Evolutionary conservation across 1,139 yeast species (phyloP), one percentile per base, ranked within the genome.

Genomic region (Hansenula lynferdii): DNA sequence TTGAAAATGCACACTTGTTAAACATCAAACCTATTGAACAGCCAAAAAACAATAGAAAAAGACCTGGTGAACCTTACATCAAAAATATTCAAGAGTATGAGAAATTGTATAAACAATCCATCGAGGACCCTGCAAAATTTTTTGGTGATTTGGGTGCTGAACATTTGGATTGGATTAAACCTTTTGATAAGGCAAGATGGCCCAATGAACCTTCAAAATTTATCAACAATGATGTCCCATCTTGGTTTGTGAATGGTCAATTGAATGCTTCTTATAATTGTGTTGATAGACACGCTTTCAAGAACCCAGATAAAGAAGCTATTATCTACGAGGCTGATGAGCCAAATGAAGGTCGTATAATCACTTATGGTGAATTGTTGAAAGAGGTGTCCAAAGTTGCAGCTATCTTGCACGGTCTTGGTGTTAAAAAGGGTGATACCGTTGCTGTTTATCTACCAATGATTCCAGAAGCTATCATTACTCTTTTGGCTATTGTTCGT

Each of bases 381-480:
- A 76, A 77, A 56, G 71, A 84, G 39, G 87, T 84, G 38, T 77
- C 77, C 39, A 77, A 77, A 55, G 73, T 83, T 54, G 85, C 89
- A 8, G 87, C 80, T 52, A 78, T 82, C 43, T 72, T 80, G 62
- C 70, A 69, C 47, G 69, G 68, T 49, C 63, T 79, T 56, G 90
- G 90, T 43, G 90, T 84, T 45, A 72, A 72, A 54, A 84, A 84
- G 62, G 92, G 92, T 47, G 94, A 85, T 56, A 79, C 90, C 7
- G 92, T 85, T 32, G 94, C 94, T 3, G 90, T 85, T 35, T 85
- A 85, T 60, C 69, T 85, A 60, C 95, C 94, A 49, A 85, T 85
- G 95, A 80, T 83, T 47, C 92, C 94, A 22, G 89, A 84, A 62
- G 90, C 92, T 2, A 54, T 85, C 45, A 72, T 82, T 31, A 75